phyloP scores from a whole-genome alignment of 192 early-diverging fungal genomes.

The Mortierella antarctica region DNA sequence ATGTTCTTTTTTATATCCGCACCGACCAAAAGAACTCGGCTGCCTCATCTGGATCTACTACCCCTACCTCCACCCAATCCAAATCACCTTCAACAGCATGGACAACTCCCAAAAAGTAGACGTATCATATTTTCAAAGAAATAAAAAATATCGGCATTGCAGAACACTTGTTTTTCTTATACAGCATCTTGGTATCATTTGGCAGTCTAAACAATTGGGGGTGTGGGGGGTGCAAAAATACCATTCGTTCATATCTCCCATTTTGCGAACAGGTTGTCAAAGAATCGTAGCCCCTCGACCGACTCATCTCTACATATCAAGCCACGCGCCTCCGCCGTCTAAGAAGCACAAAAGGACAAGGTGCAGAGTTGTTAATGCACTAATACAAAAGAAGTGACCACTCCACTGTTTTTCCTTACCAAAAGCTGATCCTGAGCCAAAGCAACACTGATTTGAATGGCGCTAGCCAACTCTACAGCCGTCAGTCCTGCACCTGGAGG shows the following conservation, averaged over 20 bases:
- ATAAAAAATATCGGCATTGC: too few relatives aligned
- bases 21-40: slow-evolving; percentile 31
- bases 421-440: slow-evolving; percentile 77
- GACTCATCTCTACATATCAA: slow-evolving; percentile 90
- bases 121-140: background rate
- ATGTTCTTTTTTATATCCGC: slow-evolving; percentile 82
- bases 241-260: slow-evolving; percentile 23
- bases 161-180: too few relatives aligned
- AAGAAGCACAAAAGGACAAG: background rate
- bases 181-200: too few relatives aligned
- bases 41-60: background rate
- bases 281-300: slow-evolving; percentile 86
- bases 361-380: background rate
- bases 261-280: slow-evolving; percentile 70
- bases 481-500: slow-evolving; percentile 63
- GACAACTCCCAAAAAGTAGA: slow-evolving; percentile 34
- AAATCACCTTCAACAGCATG: slow-evolving; percentile 25
- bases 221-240: too few relatives aligned
- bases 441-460: slow-evolving; percentile 68
- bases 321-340: slow-evolving; percentile 82
- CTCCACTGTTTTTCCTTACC: slow-evolving; percentile 48
- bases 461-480: slow-evolving; percentile 75
- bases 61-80: slow-evolving; percentile 4
- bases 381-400: background rate
- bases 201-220: too few relatives aligned